phyloP scores from a whole-genome alignment of 1,139 yeast genomes.

The Candida sp. region DNA sequence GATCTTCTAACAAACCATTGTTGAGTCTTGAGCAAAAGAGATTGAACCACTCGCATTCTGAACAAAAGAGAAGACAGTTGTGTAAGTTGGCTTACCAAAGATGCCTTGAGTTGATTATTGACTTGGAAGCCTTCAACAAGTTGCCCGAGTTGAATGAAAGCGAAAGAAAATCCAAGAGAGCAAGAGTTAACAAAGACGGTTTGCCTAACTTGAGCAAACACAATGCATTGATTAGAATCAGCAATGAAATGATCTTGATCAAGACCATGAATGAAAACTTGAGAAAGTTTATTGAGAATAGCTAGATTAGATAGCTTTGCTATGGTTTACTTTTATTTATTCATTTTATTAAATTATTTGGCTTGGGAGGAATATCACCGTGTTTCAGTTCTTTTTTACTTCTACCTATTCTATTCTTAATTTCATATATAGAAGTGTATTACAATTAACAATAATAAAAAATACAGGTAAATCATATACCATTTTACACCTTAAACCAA shows the following conservation, averaged over 20 bases:
- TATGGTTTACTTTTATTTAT: too few relatives aligned
- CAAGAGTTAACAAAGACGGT: slow-evolving; percentile 48
- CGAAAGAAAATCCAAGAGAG: slow-evolving; percentile 42
- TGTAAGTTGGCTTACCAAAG: slow-evolving; percentile 70
- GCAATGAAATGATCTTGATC: slow-evolving; percentile 43
- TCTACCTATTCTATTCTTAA: background rate
- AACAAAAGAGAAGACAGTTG: slow-evolving; percentile 73
- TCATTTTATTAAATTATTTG: too few relatives aligned
- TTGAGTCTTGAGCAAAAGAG: slow-evolving; percentile 72
- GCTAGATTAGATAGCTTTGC: background rate
- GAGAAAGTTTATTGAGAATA: slow-evolving; percentile 19
- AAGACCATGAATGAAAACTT: slow-evolving; percentile 38
- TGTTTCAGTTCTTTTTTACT: background rate
- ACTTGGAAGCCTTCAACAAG: slow-evolving; percentile 44
- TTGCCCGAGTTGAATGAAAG: slow-evolving; percentile 25
- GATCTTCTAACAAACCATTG: slow-evolving; percentile 46
- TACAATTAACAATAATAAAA: too few relatives aligned
- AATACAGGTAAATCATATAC: too few relatives aligned
- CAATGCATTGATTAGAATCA: slow-evolving; percentile 47
- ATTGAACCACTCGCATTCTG: slow-evolving; percentile 73
- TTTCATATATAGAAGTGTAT: too few relatives aligned
- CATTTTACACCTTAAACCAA: too few relatives aligned
- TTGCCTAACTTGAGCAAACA: slow-evolving; percentile 53
- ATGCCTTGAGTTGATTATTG: slow-evolving; percentile 44
- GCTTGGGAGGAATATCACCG: background rate